Conservation (phyloP, 352 stramenopile genomes). For the Phytophthora vignae region DNA sequence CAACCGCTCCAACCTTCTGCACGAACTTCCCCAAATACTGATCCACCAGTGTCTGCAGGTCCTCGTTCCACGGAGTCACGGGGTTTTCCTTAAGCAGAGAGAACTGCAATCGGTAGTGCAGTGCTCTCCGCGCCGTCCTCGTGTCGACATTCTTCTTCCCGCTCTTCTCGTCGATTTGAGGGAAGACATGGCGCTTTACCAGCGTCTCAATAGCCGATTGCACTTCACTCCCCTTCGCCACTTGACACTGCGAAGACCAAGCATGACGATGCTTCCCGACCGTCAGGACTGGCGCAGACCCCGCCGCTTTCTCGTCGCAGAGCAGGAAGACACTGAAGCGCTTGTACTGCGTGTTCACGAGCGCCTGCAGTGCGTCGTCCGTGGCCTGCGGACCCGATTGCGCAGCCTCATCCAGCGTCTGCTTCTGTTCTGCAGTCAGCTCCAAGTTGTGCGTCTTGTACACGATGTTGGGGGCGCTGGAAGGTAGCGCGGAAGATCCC, state of each 20-base stretch:
- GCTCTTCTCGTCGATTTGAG: slow-evolving; percentile 8
- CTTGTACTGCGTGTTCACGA: slow-evolving; percentile 18
- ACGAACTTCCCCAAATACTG: slow-evolving; percentile 56
- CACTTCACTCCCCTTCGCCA: slow-evolving; percentile 34
- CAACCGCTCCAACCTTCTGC: slow-evolving; percentile 57
- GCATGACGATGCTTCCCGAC: slow-evolving; percentile 75
- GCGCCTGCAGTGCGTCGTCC: slow-evolving; percentile 33
- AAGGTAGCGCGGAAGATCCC: slow-evolving; percentile 12
- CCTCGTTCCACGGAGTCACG: slow-evolving; percentile 51
- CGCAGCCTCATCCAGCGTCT: slow-evolving; percentile 11
- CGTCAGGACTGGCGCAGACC: slow-evolving; percentile 32
- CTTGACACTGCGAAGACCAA: slow-evolving; percentile 53
- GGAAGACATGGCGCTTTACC: slow-evolving; percentile 52
- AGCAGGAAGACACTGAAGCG: slow-evolving; percentile 57
- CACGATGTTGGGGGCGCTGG: slow-evolving; percentile 24
- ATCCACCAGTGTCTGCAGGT: slow-evolving; percentile 48
- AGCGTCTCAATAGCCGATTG: slow-evolving; percentile 49
- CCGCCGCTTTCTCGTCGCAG: slow-evolving; percentile 33
- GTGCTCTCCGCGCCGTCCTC: slow-evolving; percentile 51
- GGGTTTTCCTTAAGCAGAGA: slow-evolving; percentile 70
- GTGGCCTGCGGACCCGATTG: slow-evolving; percentile 26
- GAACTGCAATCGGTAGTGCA: slow-evolving; percentile 77
- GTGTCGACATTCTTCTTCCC: slow-evolving; percentile 10
- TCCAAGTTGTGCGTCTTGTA: slow-evolving; percentile 25
- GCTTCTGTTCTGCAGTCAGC: slow-evolving; percentile 17